Evolutionary conservation across 768 basidiomycete species (phyloP).

Genomic region (Omphalotus guepiniiformis): DNA sequence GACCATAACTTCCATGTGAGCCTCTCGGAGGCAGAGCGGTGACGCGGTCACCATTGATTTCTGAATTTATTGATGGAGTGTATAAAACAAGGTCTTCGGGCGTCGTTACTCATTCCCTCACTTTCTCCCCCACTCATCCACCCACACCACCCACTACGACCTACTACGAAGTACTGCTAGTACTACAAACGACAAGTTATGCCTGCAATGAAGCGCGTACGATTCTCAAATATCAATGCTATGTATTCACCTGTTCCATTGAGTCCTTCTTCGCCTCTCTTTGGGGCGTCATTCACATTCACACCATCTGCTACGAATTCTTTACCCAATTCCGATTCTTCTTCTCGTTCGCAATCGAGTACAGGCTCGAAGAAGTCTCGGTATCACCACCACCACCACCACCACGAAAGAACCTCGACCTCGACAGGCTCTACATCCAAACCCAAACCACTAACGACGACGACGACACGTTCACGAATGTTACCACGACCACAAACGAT

Average conservation of each 20-base stretch:
- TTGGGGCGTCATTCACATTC: constrained; percentile 1
- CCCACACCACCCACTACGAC: background rate
- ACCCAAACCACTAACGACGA: constrained; percentile 1
- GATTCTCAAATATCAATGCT: constrained; percentile 8
- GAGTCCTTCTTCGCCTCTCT: background rate
- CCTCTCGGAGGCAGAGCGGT: too few relatives aligned
- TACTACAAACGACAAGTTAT: background rate
- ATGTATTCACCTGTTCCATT: constrained; percentile 7
- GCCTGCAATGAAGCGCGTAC: constrained; percentile 9
- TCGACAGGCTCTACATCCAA: background rate
- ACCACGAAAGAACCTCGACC: background rate
- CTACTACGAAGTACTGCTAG: background rate
- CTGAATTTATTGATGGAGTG: too few relatives aligned
- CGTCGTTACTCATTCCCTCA: background rate
- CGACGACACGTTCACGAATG: constrained; percentile 1
- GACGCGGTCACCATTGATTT: too few relatives aligned
- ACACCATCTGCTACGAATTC: background rate
- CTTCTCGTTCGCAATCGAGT: too few relatives aligned
- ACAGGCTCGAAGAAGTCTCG: too few relatives aligned
- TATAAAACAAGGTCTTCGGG: too few relatives aligned
- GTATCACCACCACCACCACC: background rate
- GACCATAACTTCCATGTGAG: too few relatives aligned
- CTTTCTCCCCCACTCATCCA: background rate
- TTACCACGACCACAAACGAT: background rate
- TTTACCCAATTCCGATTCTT: too few relatives aligned